These are phyloP conservation scores for Kregervanrija delftensis DNA, from an alignment of 805 yeast species.

Conservation along the genomic window DNA sequence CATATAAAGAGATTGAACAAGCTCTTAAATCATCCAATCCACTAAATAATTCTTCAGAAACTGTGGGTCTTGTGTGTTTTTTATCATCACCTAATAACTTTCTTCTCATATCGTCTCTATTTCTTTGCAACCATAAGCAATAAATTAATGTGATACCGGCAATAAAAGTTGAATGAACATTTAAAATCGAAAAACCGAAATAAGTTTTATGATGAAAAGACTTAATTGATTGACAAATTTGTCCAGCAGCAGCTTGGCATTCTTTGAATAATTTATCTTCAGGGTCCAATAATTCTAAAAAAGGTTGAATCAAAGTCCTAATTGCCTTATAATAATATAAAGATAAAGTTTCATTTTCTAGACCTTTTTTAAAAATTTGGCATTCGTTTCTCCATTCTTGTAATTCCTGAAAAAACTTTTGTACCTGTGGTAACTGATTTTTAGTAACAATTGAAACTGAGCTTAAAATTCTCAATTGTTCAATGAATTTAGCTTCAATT, in stretches of 20 bases:
- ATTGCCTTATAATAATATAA: conserved; percentile 56
- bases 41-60: conserved; percentile 44
- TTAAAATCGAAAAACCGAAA: conserved; percentile 57
- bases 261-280: conserved; percentile 53
- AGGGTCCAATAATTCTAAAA: conserved; percentile 53
- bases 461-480: conserved; percentile 37
- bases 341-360: conserved; percentile 53
- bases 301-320: conserved; percentile 56
- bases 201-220: conserved; percentile 58
- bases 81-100: conserved; percentile 48
- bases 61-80: conserved; percentile 53
- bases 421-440: conserved; percentile 44
- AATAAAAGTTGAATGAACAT: conserved; percentile 60
- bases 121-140: conserved; percentile 61
- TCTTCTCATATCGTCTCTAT: conserved; percentile 51
- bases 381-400: conserved; percentile 54
- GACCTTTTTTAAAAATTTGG: conserved; percentile 37
- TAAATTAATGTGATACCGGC: conserved; percentile 65
- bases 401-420: conserved; percentile 43
- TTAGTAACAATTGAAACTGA: conserved; percentile 21
- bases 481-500: conserved; percentile 54
- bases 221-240: conserved; percentile 56
- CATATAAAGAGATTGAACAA: conserved; percentile 57
- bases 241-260: conserved; percentile 70
- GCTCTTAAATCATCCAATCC: conserved; percentile 60